A percentile compares a stretch with the other conserved stretches of the same genome.
phyloP scores from a whole-genome alignment of 2,329 filamentous ascomycete genomes.

The Pseudopyrenochaeta lycopersici region DNA sequence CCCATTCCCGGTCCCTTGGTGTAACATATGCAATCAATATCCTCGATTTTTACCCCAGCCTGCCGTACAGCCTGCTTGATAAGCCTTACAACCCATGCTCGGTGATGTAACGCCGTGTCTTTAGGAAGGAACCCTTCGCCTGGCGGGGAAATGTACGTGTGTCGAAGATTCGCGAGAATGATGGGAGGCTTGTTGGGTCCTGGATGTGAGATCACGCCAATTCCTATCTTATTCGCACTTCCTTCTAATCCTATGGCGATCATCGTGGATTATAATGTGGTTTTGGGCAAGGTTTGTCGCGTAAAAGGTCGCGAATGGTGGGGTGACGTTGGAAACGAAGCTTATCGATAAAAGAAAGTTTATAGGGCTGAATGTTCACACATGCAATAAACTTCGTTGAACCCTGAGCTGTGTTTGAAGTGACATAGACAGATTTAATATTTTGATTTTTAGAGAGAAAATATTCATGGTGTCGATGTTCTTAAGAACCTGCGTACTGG shows the following conservation, averaged over 20 bases:
- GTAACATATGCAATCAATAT: conserved; percentile 94
- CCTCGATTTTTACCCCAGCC: conserved; percentile 61
- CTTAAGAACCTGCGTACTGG: no score
- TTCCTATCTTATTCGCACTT: conserved; percentile 96
- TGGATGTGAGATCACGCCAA: conserved; percentile 88
- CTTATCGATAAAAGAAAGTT: conserved; percentile 27
- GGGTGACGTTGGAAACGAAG: conserved; percentile 25
- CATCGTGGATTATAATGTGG: conserved; percentile 52
- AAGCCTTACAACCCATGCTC: conserved; percentile 82
- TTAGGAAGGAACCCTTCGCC: conserved; percentile 96
- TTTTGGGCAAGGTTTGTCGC: conserved; percentile 1
- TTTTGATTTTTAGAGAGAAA: background rate
- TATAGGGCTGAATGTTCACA: conserved; percentile 16
- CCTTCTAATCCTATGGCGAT: conserved; percentile 83
- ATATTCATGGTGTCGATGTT: background rate
- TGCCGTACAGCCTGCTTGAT: conserved; percentile 80
- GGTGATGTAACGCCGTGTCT: conserved; percentile 93
- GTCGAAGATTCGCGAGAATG: conserved; percentile 89
- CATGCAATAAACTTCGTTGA: no score
- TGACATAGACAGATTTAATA: no score
- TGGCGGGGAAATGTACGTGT: conserved; percentile 91
- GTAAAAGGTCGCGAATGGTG: conserved; percentile 25
- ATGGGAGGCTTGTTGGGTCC: conserved; percentile 55
- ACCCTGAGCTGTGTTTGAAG: no score
- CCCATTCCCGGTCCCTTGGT: conserved; percentile 97